Base-by-base conservation (phyloP, 768 basidiomycete genomes). In the Porpolomopsis calyptriformis region DNA sequence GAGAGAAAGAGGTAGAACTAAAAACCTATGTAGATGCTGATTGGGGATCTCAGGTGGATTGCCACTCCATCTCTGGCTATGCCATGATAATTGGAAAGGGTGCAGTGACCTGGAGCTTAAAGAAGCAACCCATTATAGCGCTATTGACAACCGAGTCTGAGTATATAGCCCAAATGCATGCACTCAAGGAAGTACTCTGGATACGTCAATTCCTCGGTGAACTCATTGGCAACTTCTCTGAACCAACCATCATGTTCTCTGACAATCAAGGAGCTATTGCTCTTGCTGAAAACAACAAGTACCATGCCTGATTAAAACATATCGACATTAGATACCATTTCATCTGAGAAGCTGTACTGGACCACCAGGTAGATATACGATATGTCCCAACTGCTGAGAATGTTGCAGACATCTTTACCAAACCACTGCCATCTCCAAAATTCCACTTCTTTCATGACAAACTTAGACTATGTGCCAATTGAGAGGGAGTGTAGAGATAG, bases 291-390 rank as follows among this genome's bases (percentile, higher is more conserved):
- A 59, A 65, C 45, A 52, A 56, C n/a, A 45, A 50, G 14, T 55
- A 58, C 42, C 60, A 63, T 33, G 35, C 55, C 7, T 43, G 56
- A 5, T 56, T 58, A 12, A 66, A 65, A 46, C 64, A 66, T 52
- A 65, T 66, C 46, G 58, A 62, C 38, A 57, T 62, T 25, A 52
- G 54, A 8, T 55, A 60, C 43, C 62, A 64, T 46, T 55, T 53
- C 33, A 53, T 63, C 27, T 49, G 56, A 1, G 52, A 57, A n/a
- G 44, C 45, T 18, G 46, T 64, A 24, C 47, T 45, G 4, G 33
- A 48, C 7, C 46, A 49, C 14, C 19, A 27, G 1, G 42, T 55
- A 45, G 23, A 36, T 9, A 20, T 57, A 11, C n/a, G 25, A 46
- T 33, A 57, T 43, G 45, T 49, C 29, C 43, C 50, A 20, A 54